Evolutionary conservation across 176 grass and related monocot species (phyloP).

Genomic region (Aegilops speltoides): DNA sequence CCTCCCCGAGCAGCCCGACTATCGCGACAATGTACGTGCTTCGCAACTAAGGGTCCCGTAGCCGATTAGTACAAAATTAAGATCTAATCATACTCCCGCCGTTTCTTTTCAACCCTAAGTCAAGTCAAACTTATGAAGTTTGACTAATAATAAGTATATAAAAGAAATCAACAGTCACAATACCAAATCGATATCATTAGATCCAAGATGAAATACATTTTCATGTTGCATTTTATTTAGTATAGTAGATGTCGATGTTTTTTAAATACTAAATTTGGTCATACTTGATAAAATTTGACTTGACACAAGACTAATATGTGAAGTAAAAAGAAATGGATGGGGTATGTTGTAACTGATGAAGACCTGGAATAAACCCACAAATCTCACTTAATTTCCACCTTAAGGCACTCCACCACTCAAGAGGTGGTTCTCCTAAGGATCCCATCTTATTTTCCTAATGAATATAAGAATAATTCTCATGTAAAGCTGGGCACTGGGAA

Average conservation of each 20-base stretch:
- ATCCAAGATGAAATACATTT: background rate
- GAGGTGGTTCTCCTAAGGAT: background rate
- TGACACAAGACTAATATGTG: background rate
- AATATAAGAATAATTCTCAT: background rate
- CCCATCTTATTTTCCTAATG: background rate
- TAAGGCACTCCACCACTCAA: background rate
- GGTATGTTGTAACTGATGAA: background rate
- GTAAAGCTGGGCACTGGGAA: background rate
- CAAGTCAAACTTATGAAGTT: background rate
- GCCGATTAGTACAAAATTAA: background rate
- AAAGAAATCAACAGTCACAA: background rate
- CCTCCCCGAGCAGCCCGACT: constrained; percentile 46
- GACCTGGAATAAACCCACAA: background rate
- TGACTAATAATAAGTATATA: background rate
- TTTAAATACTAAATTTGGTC: background rate
- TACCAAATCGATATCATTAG: background rate
- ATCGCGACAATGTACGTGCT: constrained; percentile 48
- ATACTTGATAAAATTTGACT: background rate
- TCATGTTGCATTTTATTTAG: background rate
- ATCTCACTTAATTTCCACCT: background rate
- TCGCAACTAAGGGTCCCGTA: background rate
- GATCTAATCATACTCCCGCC: background rate
- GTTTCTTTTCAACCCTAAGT: background rate
- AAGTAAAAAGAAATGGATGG: no score
- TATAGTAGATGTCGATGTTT: background rate